A percentile compares a stretch with the other conserved stretches of the same genome.
phyloP scores from a whole-genome alignment of 2,329 filamentous ascomycete genomes.

The Fusarium brachygibbosum region DNA sequence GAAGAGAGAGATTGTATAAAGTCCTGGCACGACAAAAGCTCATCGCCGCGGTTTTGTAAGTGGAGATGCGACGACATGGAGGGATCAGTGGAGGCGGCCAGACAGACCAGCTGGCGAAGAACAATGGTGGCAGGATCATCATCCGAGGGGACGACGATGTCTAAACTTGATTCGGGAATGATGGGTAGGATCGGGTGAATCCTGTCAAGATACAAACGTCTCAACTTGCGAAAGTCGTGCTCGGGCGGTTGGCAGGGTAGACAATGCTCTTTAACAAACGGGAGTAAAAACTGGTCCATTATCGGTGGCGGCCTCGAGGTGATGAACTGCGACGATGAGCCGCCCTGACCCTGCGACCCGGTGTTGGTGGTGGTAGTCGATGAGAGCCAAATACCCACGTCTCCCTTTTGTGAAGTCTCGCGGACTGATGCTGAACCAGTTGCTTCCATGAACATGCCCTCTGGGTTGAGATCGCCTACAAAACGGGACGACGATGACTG shows the following conservation, averaged over 20 bases:
- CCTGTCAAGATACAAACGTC: conserved; percentile 63
- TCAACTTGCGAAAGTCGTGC: conserved; percentile 61
- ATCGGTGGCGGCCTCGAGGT: conserved; percentile 55
- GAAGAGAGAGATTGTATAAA: conserved; percentile 64
- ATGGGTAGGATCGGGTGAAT: conserved; percentile 69
- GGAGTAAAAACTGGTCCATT: conserved; percentile 58
- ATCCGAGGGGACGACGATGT: conserved; percentile 31
- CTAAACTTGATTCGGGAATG: conserved; percentile 57
- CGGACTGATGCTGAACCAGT: conserved; percentile 55
- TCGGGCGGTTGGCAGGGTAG: conserved; percentile 63
- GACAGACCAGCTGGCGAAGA: conserved; percentile 66
- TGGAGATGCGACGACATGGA: conserved; percentile 61
- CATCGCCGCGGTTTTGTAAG: conserved; percentile 56
- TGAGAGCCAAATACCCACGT: conserved; percentile 69
- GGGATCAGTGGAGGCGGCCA: conserved; percentile 67
- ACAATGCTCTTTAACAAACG: conserved; percentile 62
- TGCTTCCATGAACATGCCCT: conserved; percentile 70
- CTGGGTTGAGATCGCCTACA: conserved; percentile 71
- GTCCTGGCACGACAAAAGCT: conserved; percentile 59
- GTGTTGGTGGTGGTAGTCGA: conserved; percentile 33
- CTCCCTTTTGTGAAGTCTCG: conserved; percentile 61
- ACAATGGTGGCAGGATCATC: conserved; percentile 58
- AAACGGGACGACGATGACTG: conserved; percentile 60
- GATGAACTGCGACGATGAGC: conserved; percentile 54
- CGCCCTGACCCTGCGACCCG: conserved; percentile 21